phyloP scores from a whole-genome alignment of 768 basidiomycete genomes.

The Tulasnella sp. region DNA sequence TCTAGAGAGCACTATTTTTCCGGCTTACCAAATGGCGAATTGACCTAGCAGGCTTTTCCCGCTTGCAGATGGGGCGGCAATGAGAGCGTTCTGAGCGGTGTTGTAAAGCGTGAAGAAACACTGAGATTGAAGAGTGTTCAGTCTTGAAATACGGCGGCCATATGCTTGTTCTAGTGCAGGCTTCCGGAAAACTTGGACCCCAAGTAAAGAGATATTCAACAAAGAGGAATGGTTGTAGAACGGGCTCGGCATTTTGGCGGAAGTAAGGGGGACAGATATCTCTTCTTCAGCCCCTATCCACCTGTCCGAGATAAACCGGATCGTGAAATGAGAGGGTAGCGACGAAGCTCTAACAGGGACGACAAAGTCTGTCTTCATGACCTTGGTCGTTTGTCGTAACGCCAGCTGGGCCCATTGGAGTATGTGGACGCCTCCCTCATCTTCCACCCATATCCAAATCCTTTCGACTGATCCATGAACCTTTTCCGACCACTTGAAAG shows the following conservation, averaged over 20 bases:
- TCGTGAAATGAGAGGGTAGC: conserved; percentile 65
- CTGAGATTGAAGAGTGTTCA: conserved; percentile 91
- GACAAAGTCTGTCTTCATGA: conserved; percentile 72
- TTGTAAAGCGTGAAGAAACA: conserved; percentile 79
- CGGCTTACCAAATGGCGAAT: conserved; percentile 69
- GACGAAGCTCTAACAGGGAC: conserved; percentile 68
- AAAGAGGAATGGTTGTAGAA: conserved; percentile 63
- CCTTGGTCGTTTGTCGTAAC: conserved; percentile 66
- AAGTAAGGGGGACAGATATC: conserved; percentile 61
- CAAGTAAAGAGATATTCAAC: conserved; percentile 75
- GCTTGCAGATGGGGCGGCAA: conserved; percentile 77
- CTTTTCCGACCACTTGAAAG: conserved; percentile 80
- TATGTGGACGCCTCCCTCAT: conserved; percentile 76
- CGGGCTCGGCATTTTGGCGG: conserved; percentile 72
- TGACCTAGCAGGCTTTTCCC: conserved; percentile 81
- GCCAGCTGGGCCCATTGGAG: conserved; percentile 75
- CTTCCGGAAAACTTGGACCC: conserved; percentile 57
- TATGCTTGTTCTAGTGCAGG: conserved; percentile 53
- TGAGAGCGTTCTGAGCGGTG: conserved; percentile 65
- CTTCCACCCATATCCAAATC: conserved; percentile 97
- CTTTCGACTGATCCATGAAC: conserved; percentile 77
- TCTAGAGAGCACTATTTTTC: neutral
- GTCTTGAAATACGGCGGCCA: conserved; percentile 51
- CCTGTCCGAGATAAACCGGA: conserved; percentile 83
- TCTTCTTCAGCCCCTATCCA: conserved; percentile 94